Evolutionary conservation across 169 alveolate species (phyloP).

Genomic region (Besnoitia besnoiti): DNA sequence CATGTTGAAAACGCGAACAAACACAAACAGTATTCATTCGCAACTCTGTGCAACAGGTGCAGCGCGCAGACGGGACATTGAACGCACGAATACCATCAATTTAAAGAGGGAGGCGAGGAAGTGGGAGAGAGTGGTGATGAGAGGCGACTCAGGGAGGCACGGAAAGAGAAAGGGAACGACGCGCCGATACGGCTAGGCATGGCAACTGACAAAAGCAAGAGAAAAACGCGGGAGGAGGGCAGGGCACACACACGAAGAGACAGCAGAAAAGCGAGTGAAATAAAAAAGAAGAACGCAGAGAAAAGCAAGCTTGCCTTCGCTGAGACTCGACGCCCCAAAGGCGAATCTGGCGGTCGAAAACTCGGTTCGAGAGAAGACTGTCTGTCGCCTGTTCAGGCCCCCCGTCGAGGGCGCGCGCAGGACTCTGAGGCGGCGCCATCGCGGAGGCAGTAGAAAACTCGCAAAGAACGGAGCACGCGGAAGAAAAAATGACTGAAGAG

Average conservation of each 20-base stretch:
- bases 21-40: too few relatives aligned
- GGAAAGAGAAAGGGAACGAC: not conserved
- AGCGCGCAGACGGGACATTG: too few relatives aligned
- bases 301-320: conserved; percentile 55
- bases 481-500: too few relatives aligned
- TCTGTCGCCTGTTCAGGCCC: not conserved
- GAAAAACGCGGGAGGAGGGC: too few relatives aligned
- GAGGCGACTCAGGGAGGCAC: not conserved
- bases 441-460: not conserved
- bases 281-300: not conserved
- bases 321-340: conserved; percentile 77
- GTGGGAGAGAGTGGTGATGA: not conserved
- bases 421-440: not conserved
- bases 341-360: conserved; percentile 75
- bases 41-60: too few relatives aligned
- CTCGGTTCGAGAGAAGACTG: not conserved
- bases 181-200: too few relatives aligned
- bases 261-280: not conserved
- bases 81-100: too few relatives aligned
- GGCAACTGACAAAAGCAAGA: too few relatives aligned
- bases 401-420: not conserved
- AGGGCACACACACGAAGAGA: too few relatives aligned
- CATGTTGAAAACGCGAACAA: too few relatives aligned
- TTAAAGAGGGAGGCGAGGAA: not conserved
- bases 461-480: too few relatives aligned